These are phyloP conservation scores for Priceomyces carsonii DNA, from an alignment of 805 yeast species.

Conservation along the genomic window DNA sequence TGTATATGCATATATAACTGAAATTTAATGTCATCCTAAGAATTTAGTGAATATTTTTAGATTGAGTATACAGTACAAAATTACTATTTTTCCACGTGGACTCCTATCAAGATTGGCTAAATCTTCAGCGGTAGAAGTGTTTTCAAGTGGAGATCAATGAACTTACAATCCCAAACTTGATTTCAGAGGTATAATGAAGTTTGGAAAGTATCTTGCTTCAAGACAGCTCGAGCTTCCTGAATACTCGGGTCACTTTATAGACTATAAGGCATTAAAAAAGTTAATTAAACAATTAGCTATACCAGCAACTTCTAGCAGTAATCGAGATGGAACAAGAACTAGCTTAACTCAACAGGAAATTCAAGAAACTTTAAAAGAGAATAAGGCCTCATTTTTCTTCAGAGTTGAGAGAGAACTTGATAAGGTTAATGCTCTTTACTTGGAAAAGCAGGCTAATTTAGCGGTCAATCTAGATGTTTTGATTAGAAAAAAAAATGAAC, in stretches of 20 bases:
- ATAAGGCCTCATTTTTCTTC: constrained; percentile 87
- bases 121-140: no score
- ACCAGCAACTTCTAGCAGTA: constrained; percentile 26
- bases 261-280: constrained; percentile 91
- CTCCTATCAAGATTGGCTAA: no score
- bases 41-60: background rate
- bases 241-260: constrained; percentile 89
- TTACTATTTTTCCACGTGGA: constrained; percentile 1
- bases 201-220: constrained; percentile 92
- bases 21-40: constrained; percentile 2
- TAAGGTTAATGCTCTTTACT: constrained; percentile 88
- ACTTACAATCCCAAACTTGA: no score
- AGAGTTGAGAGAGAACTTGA: constrained; percentile 92
- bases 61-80: constrained; percentile 2
- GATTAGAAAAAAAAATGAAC: constrained; percentile 64
- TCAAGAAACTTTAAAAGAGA: constrained; percentile 67
- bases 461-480: constrained; percentile 76
- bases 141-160: no score
- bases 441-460: constrained; percentile 88
- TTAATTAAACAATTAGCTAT: constrained; percentile 78
- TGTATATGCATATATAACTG: constrained; percentile 1
- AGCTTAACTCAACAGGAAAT: constrained; percentile 29
- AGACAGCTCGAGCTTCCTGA: constrained; percentile 95
- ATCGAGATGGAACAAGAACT: constrained; percentile 1
- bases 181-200: constrained; percentile 76